These are phyloP conservation scores for Liriodendron chinense DNA, from an alignment of 164 flowering plant species.

Conservation along the genomic window DNA sequence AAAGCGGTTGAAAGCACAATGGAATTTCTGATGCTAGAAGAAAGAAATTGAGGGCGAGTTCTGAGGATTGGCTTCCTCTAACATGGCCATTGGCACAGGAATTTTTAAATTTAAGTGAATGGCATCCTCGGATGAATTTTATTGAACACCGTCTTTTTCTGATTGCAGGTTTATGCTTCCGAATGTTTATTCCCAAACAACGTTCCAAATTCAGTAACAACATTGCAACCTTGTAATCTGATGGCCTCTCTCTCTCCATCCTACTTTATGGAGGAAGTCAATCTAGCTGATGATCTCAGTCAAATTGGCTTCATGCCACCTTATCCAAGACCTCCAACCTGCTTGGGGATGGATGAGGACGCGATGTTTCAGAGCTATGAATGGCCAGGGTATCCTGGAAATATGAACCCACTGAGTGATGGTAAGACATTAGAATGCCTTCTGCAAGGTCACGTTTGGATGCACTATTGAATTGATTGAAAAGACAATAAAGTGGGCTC, in stretches of 20 bases:
- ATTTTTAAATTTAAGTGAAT: background rate
- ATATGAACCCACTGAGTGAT: slow-evolving; percentile 27
- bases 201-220: slow-evolving; percentile 21
- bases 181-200: slow-evolving; percentile 26
- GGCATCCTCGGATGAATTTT: background rate
- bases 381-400: slow-evolving; percentile 24
- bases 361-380: slow-evolving; percentile 39
- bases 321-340: slow-evolving; percentile 33
- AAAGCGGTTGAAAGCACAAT: background rate
- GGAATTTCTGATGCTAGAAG: background rate
- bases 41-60: background rate
- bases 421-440: slow-evolving; percentile 17
- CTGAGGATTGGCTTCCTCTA: background rate
- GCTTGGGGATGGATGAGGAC: slow-evolving; percentile 40
- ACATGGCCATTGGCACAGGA: background rate
- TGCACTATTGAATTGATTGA: too few species aligned
- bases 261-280: slow-evolving; percentile 42
- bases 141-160: background rate
- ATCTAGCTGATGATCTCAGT: slow-evolving; percentile 32
- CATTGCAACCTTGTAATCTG: slow-evolving; percentile 32
- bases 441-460: background rate
- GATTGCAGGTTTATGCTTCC: slow-evolving; percentile 35
- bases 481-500: too few species aligned
- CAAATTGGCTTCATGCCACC: slow-evolving; percentile 43
- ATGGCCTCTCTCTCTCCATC: slow-evolving; percentile 35